Conservation (phyloP, 345 rosid species). For the Adansonia digitata region DNA sequence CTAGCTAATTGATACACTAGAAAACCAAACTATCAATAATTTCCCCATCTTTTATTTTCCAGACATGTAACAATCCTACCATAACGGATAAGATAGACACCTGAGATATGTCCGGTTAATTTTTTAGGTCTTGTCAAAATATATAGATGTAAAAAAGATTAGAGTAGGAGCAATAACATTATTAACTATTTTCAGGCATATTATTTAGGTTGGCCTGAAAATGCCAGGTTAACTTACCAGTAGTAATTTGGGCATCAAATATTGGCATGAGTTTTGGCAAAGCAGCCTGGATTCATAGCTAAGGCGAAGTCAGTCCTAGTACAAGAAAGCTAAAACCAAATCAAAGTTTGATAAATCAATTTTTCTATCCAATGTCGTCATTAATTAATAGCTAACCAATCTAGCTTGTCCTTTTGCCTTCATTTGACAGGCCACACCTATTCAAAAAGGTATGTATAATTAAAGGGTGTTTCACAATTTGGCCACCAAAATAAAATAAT, state of each 20-base stretch:
- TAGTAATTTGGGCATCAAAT: neutral
- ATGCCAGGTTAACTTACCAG: neutral
- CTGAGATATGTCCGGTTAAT: slow-evolving; percentile 22
- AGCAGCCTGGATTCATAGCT: neutral
- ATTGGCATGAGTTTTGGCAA: neutral
- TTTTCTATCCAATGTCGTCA: neutral
- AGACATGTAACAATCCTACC: slow-evolving; percentile 32
- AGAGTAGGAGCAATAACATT: neutral
- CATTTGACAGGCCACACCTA: neutral
- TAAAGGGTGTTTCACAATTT: neutral
- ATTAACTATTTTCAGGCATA: neutral
- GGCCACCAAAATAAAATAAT: neutral
- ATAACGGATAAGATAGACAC: slow-evolving; percentile 12
- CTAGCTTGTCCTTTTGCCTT: no score
- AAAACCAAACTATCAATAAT: slow-evolving; percentile 19
- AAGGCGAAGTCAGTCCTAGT: neutral
- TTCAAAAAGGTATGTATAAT: neutral
- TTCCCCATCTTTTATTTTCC: slow-evolving; percentile 22
- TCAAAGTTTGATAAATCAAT: neutral
- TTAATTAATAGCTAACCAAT: neutral
- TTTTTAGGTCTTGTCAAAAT: neutral
- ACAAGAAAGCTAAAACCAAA: neutral
- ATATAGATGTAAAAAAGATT: neutral
- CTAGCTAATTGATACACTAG: slow-evolving; percentile 7
- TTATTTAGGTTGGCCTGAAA: neutral